Evolutionary conservation across 768 basidiomycete genomes (phyloP).

Genomic region (Tricholoma sp.): DNA sequence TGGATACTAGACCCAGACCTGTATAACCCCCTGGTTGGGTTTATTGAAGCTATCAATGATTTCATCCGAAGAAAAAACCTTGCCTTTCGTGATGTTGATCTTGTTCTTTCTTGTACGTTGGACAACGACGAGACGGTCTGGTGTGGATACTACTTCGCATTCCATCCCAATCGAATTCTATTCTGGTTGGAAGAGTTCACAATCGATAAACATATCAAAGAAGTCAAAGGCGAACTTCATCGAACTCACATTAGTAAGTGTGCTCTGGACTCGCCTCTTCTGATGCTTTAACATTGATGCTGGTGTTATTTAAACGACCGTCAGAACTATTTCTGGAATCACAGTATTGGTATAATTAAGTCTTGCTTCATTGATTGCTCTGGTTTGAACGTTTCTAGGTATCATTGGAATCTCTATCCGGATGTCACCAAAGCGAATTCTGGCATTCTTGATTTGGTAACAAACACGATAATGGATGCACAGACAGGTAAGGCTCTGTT

Average conservation of each 20-base stretch:
- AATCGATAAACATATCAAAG: slow-evolving; percentile 10
- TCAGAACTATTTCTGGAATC: slow-evolving; percentile 29
- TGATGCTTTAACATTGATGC: background rate
- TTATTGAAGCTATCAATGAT: slow-evolving; percentile 2
- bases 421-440: slow-evolving; percentile 18
- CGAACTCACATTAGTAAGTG: slow-evolving; percentile 26
- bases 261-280: background rate
- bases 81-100: slow-evolving; percentile 23
- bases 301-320: background rate
- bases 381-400: slow-evolving; percentile 17
- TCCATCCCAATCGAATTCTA: slow-evolving; percentile 26
- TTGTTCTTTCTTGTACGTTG: slow-evolving; percentile 33
- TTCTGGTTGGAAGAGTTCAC: slow-evolving; percentile 42
- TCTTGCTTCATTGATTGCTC: background rate
- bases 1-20: slow-evolving; percentile 26
- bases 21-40: slow-evolving; percentile 16
- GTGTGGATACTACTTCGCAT: slow-evolving; percentile 42
- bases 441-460: slow-evolving; percentile 16
- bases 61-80: slow-evolving; percentile 12
- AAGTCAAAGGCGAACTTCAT: slow-evolving; percentile 20
- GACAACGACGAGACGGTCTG: slow-evolving; percentile 14
- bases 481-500: slow-evolving; percentile 3
- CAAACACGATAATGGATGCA: slow-evolving; percentile 18
- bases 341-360: slow-evolving; percentile 28
- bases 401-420: slow-evolving; percentile 29